Evolutionary conservation across 305 asterid species (phyloP), one percentile per base, ranked within the genome.

Genomic region (Plantago lanceolata): DNA sequence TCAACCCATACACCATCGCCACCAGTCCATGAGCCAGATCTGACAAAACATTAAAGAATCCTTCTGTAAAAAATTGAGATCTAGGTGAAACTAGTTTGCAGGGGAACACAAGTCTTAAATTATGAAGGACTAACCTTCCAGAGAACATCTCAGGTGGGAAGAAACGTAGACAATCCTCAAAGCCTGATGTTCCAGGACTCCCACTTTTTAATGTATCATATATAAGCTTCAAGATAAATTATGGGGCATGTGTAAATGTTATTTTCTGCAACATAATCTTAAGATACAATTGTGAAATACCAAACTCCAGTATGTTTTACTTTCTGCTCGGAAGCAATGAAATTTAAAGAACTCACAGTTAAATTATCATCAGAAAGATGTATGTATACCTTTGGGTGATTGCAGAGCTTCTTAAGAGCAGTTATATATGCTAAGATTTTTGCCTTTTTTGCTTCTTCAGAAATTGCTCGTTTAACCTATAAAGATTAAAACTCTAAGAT

Each of bases 1-100:
- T 93, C 97, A 78, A 93, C 95, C 99, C 99, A 93, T 63, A 81
- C 67, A 57, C 99, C 99, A 75, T 84, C 92, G 29, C 97, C 99
- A 63, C 99, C 99, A 31, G 90, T 87, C 99, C 99, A 90, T 14
- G 97, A 67, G 70, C 99, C 97, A 66, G 97, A 90, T 75, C 99
- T 93, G 83, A 53, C 67, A 64, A 68, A 68, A 57, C 56, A 75
- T 58, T 57, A 45, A 57, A 20, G 40, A 69, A 35, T 43, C 44
- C 19, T 65, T 20, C 57, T 28, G 59, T 47, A 53, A 57, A 63
- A 51, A 14, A 66, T 48, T 44, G 17, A 21, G 65, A 63, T 9
- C 6, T 54, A 60, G 29, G 29, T 74, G 60, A 68, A 68, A 62
- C 28, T 57, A 58, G 66, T 35, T 65, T 53, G 64, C 31, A 53